A percentile compares a stretch with the other conserved stretches of the same genome.
Evolutionary conservation across 257 asterid species (phyloP).

Genomic region (Primulina eburnea): DNA sequence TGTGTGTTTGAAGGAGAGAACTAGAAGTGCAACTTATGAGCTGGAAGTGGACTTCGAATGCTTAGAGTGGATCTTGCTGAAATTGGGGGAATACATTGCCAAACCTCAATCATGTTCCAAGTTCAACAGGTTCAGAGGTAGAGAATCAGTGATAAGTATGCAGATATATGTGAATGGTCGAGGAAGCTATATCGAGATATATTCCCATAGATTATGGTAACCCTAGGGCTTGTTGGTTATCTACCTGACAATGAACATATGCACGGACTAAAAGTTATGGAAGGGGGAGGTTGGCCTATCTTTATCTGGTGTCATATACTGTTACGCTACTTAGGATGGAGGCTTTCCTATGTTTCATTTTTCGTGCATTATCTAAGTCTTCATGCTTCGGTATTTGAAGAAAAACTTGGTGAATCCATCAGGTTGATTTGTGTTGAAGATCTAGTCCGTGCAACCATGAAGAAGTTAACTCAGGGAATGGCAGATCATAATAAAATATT

Average conservation of each 20-base stretch:
- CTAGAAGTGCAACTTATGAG: too few species aligned
- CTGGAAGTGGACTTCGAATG: too few species aligned
- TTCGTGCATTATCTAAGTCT: slow-evolving; percentile 9
- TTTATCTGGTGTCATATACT: background rate
- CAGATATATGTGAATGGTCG: too few species aligned
- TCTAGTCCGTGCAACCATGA: slow-evolving; percentile 63
- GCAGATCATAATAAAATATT: slow-evolving; percentile 63
- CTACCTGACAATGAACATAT: background rate
- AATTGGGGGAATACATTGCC: too few species aligned
- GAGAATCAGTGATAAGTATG: too few species aligned
- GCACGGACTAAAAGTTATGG: background rate
- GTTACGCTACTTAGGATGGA: background rate
- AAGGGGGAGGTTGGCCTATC: background rate
- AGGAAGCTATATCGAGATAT: too few species aligned
- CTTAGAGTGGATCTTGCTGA: too few species aligned
- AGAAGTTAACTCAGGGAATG: slow-evolving; percentile 73
- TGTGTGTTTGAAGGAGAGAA: too few species aligned
- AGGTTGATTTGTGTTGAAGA: slow-evolving; percentile 84
- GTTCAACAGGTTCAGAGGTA: too few species aligned
- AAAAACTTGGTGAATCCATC: slow-evolving; percentile 20
- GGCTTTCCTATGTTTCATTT: background rate
- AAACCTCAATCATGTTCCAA: too few species aligned
- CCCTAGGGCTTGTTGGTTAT: background rate
- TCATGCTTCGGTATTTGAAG: background rate
- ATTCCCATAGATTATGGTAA: too few species aligned